phyloP scores from a whole-genome alignment of 371 early-diverging fungal species.

The Nematocida sp. region DNA sequence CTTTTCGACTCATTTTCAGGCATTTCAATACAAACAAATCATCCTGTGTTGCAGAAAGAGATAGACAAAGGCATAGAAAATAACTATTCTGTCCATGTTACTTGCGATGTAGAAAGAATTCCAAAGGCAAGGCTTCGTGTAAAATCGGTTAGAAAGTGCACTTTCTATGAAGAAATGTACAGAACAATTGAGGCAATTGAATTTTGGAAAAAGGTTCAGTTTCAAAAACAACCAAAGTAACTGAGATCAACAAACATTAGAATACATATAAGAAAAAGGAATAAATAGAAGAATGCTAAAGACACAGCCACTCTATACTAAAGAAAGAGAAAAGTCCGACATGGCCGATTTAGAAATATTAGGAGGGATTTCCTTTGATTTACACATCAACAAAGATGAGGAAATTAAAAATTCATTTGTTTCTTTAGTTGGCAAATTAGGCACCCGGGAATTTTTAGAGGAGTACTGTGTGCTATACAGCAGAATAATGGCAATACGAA shows the following conservation, averaged over 20 bases:
- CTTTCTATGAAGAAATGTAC: conserved; percentile 53
- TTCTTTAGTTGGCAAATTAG: conserved; percentile 47
- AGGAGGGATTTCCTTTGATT: conserved; percentile 57
- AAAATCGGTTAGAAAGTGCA: neutral
- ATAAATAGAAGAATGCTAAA: conserved; percentile 34
- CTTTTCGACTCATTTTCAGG: conserved; percentile 54
- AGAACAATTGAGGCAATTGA: conserved; percentile 51
- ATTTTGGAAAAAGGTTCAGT: conserved; percentile 52
- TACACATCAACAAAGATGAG: conserved; percentile 39
- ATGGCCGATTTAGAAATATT: conserved; percentile 55
- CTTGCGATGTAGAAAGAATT: conserved; percentile 25
- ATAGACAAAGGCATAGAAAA: conserved; percentile 46
- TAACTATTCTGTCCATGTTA: conserved; percentile 13
- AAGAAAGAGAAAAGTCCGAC: conserved; percentile 44
- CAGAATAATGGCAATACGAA: conserved; percentile 1
- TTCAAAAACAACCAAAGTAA: conserved; percentile 63
- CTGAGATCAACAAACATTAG: conserved; percentile 61
- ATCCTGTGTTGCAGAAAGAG: conserved; percentile 1
- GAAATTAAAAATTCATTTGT: conserved; percentile 54
- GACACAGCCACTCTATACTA: conserved; percentile 15
- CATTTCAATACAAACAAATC: conserved; percentile 3
- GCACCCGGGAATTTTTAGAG: conserved; percentile 45
- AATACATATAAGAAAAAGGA: conserved; percentile 28
- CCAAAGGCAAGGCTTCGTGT: neutral
- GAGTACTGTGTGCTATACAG: conserved; percentile 33